Base-by-base conservation (phyloP, 257 asterid species). In the Paulownia fortunei region DNA sequence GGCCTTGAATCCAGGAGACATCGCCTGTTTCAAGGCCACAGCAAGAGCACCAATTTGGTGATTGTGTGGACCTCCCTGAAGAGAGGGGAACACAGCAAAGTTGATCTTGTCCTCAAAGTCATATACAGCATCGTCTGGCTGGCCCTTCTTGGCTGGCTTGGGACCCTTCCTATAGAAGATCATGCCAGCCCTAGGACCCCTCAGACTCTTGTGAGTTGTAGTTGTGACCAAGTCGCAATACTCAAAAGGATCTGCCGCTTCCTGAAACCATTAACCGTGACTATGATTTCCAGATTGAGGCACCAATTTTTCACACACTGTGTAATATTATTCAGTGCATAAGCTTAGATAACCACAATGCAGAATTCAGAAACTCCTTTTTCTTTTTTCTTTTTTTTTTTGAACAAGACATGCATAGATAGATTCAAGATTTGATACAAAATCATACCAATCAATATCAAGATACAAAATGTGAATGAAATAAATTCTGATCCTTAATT, bases 21-120 rank as follows among this genome's bases (percentile, higher is more conserved):
- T 73, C 0, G 88, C 97, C 88, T 92, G 98, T 82, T 94, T 92
- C 82, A 94, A 85, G 63, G 98, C 98, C 64, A 94, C 98, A 75
- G 98, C 98, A 79, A 94, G 89, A 80, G 98, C 98, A 81, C 97
- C 98, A 12, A 94, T 94, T 78, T 94, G 98, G 86, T 94, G 98
- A 83, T 94, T 94, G 92, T 94, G 98, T 15, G 98, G 98, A 61
- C 98, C 98, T 12, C 98, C 98, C 89, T 94, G 98, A 58, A 94
- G 96, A 26, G 99, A 85, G 6, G 98, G 98, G 90, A 94, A 94
- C 77, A 92, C 98, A 0, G 98, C 94, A 83, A 94, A 94, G 84
- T 94, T 94, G 82, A 94, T 76, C 87, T 91, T 91, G 92, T 94
- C 98, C 88, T 94, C 99, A 32, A 94, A 94, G 59, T 92, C 98